These are phyloP conservation scores for Arctostaphylos glauca DNA, from an alignment of 148 eudicot species.

Conservation along the genomic window DNA sequence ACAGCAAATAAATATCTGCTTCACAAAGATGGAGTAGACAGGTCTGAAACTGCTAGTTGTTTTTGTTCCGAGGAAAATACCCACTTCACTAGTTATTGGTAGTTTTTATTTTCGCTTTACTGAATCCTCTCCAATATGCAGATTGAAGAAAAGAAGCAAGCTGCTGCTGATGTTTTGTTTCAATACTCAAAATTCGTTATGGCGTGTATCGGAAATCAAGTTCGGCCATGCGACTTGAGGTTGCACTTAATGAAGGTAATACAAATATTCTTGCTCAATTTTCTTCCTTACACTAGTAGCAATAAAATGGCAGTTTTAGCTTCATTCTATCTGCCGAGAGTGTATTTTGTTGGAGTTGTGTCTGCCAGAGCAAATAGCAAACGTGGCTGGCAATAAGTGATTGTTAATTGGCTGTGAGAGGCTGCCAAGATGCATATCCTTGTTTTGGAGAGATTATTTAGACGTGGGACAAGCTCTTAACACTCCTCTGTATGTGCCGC, in stretches of 20 bases:
- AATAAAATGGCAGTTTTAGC: not conserved
- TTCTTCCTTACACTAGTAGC: not conserved
- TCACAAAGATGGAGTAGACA: no score
- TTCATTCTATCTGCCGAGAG: not conserved
- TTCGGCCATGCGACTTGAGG: conserved; percentile 80
- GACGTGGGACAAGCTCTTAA: not conserved
- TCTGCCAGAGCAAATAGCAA: not conserved
- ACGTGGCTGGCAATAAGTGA: conserved; percentile 4
- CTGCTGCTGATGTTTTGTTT: conserved; percentile 83
- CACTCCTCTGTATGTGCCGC: not conserved
- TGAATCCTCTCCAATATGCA: conserved; percentile 23
- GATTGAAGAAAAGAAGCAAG: conserved; percentile 79
- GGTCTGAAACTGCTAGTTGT: not conserved
- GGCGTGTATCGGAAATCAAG: conserved; percentile 74
- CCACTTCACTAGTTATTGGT: not conserved
- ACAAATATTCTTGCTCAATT: not conserved
- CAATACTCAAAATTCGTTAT: conserved; percentile 71
- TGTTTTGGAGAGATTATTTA: not conserved
- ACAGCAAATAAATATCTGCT: not conserved
- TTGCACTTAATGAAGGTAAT: conserved; percentile 91
- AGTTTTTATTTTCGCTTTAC: not conserved
- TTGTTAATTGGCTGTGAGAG: not conserved
- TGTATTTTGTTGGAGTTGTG: not conserved
- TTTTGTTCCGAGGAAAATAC: no score
- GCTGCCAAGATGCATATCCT: not conserved